Evolutionary conservation across 179 eudicot species (phyloP), one percentile per base, ranked within the genome.

Genomic region (Camellia oleifera): DNA sequence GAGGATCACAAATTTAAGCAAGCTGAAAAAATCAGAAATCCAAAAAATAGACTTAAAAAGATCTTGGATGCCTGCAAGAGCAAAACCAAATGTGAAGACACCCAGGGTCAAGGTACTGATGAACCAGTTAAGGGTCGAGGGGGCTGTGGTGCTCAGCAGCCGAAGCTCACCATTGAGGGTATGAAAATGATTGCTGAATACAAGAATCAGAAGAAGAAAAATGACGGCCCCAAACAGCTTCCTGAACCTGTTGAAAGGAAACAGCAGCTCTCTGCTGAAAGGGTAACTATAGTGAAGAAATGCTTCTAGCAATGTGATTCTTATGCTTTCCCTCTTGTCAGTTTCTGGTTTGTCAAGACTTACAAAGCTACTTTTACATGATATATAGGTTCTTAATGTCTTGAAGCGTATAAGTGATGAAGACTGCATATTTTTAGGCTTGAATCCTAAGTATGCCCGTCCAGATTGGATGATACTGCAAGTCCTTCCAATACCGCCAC

Each of bases 401-500:
- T 81, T 97, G 74, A 97, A 97, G 87, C 89, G 98, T 69, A 80
- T 97, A 71, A 93, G 93, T 88, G 99, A 97, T 83, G 99, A 97
- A 80, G 98, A 97, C 78, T 95, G 98, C 83, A 81, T 75, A 52
- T 81, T 90, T 80, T 82, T 97, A 79, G 99, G 99, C 54, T 90
- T 97, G 72, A 92, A 90, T 83, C 98, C 99, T 11, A 91, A 91
- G 74, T 97, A 85, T 89, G 99, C 99, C 56, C 98, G 99, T 72
- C 99, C 99, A 18, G 99, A 95, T 78, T 97, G 99, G 99, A 93
- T 95, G 99, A 95, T 97, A 83, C 91, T 97, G 72, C 99, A 97
- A 90, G 99, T 91, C 79, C 97, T 97, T 62, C 99, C 98, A 5
- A 92, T 97, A 57, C 99, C 99, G 65, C 99, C 99, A 1, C 99